Evolutionary conservation across 306 rosid genomes (phyloP).

Genomic region (Lathyrus oleraceus): DNA sequence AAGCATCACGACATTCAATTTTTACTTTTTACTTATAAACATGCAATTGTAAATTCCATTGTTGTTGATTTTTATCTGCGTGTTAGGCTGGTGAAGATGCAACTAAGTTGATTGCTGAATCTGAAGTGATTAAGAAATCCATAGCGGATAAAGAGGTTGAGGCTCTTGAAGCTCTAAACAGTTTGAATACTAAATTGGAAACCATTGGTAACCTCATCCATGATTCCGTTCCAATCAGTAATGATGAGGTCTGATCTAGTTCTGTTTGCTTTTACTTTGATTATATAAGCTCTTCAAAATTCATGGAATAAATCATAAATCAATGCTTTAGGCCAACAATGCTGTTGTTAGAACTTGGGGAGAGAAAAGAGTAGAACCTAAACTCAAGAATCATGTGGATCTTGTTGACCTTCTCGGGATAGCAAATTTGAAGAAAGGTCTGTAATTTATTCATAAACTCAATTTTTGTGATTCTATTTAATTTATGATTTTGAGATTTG

Average conservation of each 20-base stretch:
- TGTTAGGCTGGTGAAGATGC: slow-evolving; percentile 67
- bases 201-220: slow-evolving; percentile 85
- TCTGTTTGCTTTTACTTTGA: not conserved
- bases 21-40: not conserved
- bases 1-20: not conserved
- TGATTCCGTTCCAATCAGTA: slow-evolving; percentile 75
- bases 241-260: slow-evolving; percentile 82
- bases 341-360: slow-evolving; percentile 82
- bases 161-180: slow-evolving; percentile 54
- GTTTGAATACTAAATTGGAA: slow-evolving; percentile 68
- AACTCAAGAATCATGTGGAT: slow-evolving; percentile 84
- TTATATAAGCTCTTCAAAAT: not conserved
- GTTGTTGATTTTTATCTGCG: not conserved
- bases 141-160: slow-evolving; percentile 78
- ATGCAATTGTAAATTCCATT: not conserved
- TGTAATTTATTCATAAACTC: not conserved
- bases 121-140: slow-evolving; percentile 60
- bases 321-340: slow-evolving; percentile 63
- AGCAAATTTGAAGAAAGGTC: slow-evolving; percentile 78
- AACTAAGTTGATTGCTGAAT: slow-evolving; percentile 49
- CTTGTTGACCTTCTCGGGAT: slow-evolving; percentile 81
- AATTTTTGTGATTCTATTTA: not conserved
- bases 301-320: not conserved
- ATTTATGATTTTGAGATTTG: not conserved
- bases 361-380: slow-evolving; percentile 75